phyloP scores from a whole-genome alignment of 116 monocot species.

The Dioscorea cayenensis region DNA sequence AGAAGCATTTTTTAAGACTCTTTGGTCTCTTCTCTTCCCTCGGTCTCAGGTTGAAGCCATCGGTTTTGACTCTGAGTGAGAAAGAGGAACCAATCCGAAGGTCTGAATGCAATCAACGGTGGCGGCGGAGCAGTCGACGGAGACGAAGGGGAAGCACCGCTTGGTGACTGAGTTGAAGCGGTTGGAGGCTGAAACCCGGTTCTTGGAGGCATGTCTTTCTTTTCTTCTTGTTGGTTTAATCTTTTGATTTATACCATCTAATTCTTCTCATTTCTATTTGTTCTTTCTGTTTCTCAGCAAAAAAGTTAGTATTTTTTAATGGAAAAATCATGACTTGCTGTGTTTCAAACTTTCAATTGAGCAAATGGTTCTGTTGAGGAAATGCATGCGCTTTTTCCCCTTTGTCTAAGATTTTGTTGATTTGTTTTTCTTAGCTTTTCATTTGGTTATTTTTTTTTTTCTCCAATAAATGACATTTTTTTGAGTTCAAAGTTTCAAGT shows the following conservation, averaged over 20 bases:
- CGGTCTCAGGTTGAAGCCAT: not conserved
- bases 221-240: not conserved
- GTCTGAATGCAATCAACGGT: not conserved
- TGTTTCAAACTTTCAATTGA: not conserved
- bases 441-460: too few relatives aligned
- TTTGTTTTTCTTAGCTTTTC: too few relatives aligned
- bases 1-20: not conserved
- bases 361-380: not conserved
- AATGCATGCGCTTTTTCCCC: not conserved
- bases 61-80: too few relatives aligned
- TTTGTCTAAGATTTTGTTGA: not conserved
- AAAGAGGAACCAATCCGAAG: not conserved
- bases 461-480: too few relatives aligned
- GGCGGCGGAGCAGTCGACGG: not conserved
- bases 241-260: not conserved
- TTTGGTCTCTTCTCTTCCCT: not conserved
- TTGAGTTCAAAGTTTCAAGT: too few relatives aligned
- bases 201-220: constrained; percentile 27
- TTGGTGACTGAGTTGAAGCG: constrained; percentile 45
- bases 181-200: constrained; percentile 48
- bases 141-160: constrained; percentile 41
- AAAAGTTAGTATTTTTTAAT: not conserved
- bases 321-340: not conserved
- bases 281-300: too few relatives aligned
- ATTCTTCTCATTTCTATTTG: not conserved